phyloP scores from a whole-genome alignment of 2,329 filamentous ascomycete species.

The Ampelomyces quisqualis region DNA sequence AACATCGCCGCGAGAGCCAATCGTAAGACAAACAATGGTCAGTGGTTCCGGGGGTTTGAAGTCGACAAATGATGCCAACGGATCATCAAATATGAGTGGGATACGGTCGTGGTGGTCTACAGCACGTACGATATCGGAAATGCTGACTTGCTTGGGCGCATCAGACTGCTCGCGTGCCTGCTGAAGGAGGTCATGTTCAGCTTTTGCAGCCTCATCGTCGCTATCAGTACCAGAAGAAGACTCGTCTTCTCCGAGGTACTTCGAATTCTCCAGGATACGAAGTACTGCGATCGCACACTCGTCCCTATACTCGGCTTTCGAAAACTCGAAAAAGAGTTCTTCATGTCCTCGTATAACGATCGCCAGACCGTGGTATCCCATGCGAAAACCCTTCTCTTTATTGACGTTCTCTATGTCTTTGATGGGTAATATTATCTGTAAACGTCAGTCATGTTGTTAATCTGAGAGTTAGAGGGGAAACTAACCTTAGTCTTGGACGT shows the following conservation, averaged over 20 bases:
- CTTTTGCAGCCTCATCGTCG: conserved; percentile 71
- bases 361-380: conserved; percentile 86
- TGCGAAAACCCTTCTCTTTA: conserved; percentile 92
- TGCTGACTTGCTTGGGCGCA: conserved; percentile 17
- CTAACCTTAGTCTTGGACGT: conserved; percentile 78
- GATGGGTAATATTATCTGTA: conserved; percentile 73
- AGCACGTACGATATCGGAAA: conserved; percentile 32
- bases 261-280: conserved; percentile 70
- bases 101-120: conserved; percentile 57
- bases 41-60: conserved; percentile 83
- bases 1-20: conserved; percentile 92
- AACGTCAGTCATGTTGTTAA: conserved; percentile 7
- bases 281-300: conserved; percentile 84
- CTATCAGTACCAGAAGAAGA: conserved; percentile 68
- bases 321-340: conserved; percentile 95
- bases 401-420: conserved; percentile 90
- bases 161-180: conserved; percentile 61
- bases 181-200: conserved; percentile 78
- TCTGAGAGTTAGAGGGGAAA: conserved; percentile 7
- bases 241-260: conserved; percentile 69
- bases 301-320: conserved; percentile 73
- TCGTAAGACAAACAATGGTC: conserved; percentile 88
- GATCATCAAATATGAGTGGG: conserved; percentile 85
- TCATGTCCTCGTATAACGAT: conserved; percentile 93
- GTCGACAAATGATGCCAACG: conserved; percentile 80